These are phyloP conservation scores for Pythium apleroticum DNA, from an alignment of 352 stramenopile species.

Conservation along the genomic window DNA sequence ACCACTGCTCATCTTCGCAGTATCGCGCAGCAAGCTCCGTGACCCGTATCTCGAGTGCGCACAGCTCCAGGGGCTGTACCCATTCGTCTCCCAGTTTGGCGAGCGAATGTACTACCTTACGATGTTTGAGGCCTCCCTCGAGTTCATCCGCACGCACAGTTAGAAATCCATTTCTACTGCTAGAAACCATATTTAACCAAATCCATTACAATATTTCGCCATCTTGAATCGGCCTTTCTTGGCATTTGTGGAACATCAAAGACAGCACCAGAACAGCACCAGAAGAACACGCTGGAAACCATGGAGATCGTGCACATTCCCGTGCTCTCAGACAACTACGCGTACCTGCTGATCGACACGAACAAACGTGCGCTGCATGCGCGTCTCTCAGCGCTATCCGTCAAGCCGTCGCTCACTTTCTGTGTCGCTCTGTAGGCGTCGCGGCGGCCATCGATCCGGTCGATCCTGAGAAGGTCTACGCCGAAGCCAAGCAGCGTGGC, in stretches of 20 bases:
- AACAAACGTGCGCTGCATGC: conserved; percentile 29
- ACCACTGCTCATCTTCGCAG: conserved; percentile 41
- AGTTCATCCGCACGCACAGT: conserved; percentile 31
- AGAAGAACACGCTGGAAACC: background rate
- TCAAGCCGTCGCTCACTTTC: conserved; percentile 5
- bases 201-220: background rate
- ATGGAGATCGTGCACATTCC: conserved; percentile 81
- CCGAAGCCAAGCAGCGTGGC: conserved; percentile 49
- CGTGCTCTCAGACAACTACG: conserved; percentile 91
- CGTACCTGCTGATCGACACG: conserved; percentile 85
- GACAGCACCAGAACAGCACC: background rate
- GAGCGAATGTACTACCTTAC: conserved; percentile 48
- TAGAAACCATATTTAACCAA: conserved; percentile 13
- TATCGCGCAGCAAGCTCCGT: conserved; percentile 28
- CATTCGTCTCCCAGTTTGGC: conserved; percentile 33
- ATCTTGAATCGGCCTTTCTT: background rate
- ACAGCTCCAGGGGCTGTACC: conserved; percentile 30
- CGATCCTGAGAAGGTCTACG: conserved; percentile 78
- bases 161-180: conserved; percentile 1
- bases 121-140: conserved; percentile 42
- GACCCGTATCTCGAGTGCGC: conserved; percentile 30
- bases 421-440: conserved; percentile 31
- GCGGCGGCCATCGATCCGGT: conserved; percentile 88
- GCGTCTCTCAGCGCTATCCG: background rate
- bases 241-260: no score